Evolutionary conservation across 768 basidiomycete genomes (phyloP).

Genomic region (Leucocoprinus sp.): DNA sequence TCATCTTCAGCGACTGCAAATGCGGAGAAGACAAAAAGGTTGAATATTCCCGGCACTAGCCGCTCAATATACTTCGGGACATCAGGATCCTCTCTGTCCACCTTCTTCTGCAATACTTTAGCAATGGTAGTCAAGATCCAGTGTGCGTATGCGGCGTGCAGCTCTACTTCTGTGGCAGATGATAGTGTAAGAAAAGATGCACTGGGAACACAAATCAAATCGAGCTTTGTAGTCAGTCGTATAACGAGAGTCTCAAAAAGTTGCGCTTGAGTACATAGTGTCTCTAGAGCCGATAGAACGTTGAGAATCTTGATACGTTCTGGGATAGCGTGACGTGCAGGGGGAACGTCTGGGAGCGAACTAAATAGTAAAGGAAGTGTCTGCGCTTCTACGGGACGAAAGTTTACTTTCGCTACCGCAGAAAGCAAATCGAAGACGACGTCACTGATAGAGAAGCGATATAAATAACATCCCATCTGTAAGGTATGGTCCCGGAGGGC

Average conservation of each 20-base stretch:
- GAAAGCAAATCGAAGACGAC: conserved; percentile 56
- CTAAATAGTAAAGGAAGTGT: conserved; percentile 78
- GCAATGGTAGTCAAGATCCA: conserved; percentile 68
- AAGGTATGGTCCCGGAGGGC: conserved; percentile 8
- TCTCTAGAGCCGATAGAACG: conserved; percentile 57
- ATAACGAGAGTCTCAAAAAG: conserved; percentile 84
- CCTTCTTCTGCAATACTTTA: conserved; percentile 45
- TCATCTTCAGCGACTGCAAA: conserved; percentile 20
- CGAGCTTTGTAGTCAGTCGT: conserved; percentile 69
- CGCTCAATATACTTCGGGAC: conserved; percentile 74
- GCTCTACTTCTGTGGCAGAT: conserved; percentile 31
- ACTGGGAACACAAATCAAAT: conserved; percentile 45
- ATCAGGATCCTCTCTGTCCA: conserved; percentile 52
- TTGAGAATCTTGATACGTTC: conserved; percentile 63
- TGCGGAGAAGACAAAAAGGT: conserved; percentile 44
- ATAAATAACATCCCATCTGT: neutral
- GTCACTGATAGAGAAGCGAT: conserved; percentile 31
- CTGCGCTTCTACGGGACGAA: conserved; percentile 59
- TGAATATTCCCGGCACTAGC: conserved; percentile 64
- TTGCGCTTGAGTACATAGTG: conserved; percentile 61
- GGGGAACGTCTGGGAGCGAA: conserved; percentile 61
- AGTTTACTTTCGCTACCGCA: conserved; percentile 47
- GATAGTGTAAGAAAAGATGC: neutral
- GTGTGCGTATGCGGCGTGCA: conserved; percentile 77
- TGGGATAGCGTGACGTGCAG: conserved; percentile 39